A percentile compares a stretch with the other conserved stretches of the same genome.
Conservation (phyloP, 1,139 yeast species). For the Candida albicans region DNA sequence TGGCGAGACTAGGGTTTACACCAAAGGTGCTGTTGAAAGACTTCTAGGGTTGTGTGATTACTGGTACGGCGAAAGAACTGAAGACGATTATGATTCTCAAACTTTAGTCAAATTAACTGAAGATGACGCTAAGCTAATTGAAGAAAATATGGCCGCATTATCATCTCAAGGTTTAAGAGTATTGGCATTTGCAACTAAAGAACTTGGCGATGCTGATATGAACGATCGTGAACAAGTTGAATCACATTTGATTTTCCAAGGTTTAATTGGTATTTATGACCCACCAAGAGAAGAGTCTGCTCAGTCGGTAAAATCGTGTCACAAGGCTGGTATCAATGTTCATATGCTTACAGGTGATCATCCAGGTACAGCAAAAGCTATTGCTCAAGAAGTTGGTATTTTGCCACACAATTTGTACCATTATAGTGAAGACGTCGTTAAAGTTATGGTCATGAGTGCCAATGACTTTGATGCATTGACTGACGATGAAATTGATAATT, state of each 20-base stretch:
- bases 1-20: slow-evolving; percentile 41
- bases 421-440: slow-evolving; percentile 60
- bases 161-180: slow-evolving; percentile 75
- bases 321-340: slow-evolving; percentile 75
- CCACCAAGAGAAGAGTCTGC: slow-evolving; percentile 80
- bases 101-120: slow-evolving; percentile 39
- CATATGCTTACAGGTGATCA: slow-evolving; percentile 89
- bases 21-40: slow-evolving; percentile 84
- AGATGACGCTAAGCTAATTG: slow-evolving; percentile 42
- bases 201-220: slow-evolving; percentile 23
- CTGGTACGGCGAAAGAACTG: slow-evolving; percentile 45
- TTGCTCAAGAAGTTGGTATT: slow-evolving; percentile 85
- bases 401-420: slow-evolving; percentile 69
- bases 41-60: slow-evolving; percentile 55
- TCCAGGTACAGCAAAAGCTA: slow-evolving; percentile 78
- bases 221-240: slow-evolving; percentile 56
- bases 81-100: slow-evolving; percentile 18
- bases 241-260: slow-evolving; percentile 55
- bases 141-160: slow-evolving; percentile 59
- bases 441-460: slow-evolving; percentile 77
- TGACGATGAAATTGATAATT: slow-evolving; percentile 62
- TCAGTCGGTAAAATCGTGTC: slow-evolving; percentile 66
- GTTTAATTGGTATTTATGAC: slow-evolving; percentile 78
- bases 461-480: slow-evolving; percentile 64
- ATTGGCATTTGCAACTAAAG: slow-evolving; percentile 62